Percentiles rank a stretch among this genome's conserved stretches.
These are phyloP conservation scores for Myxozyma nipponensis DNA, from an alignment of 805 yeast species.

Conservation along the genomic window DNA sequence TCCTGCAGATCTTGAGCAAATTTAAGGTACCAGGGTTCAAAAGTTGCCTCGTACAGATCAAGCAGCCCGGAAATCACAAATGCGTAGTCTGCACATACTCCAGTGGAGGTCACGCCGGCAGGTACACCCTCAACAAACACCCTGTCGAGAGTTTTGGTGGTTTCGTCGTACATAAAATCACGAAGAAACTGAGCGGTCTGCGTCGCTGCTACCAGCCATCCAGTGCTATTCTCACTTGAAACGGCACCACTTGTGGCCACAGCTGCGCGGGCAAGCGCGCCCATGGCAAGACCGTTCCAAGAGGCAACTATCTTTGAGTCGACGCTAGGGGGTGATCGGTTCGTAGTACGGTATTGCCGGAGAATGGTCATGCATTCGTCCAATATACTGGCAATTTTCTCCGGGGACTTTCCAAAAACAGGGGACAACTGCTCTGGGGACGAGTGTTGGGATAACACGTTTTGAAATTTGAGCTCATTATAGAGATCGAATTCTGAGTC, in stretches of 20 bases:
- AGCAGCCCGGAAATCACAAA: slow-evolving; percentile 37
- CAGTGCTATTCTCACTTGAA: slow-evolving; percentile 7
- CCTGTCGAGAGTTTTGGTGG: slow-evolving; percentile 26
- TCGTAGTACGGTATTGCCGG: slow-evolving; percentile 27
- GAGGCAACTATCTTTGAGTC: slow-evolving; percentile 37
- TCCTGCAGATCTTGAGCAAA: slow-evolving; percentile 37
- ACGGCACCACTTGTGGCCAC: slow-evolving; percentile 19
- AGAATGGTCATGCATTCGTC: slow-evolving; percentile 30
- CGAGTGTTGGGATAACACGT: slow-evolving; percentile 35
- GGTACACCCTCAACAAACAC: slow-evolving; percentile 17
- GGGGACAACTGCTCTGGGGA: slow-evolving; percentile 33
- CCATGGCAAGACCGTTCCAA: slow-evolving; percentile 41
- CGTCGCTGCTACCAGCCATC: slow-evolving; percentile 32
- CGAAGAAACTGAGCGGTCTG: slow-evolving; percentile 31
- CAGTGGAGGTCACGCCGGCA: slow-evolving; percentile 17
- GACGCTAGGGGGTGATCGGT: slow-evolving; percentile 35
- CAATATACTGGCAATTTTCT: slow-evolving; percentile 29
- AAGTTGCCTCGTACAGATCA: slow-evolving; percentile 38
- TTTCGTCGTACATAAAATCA: slow-evolving; percentile 29
- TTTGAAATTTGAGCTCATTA: slow-evolving; percentile 34
- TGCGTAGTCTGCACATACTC: slow-evolving; percentile 41
- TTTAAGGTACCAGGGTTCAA: slow-evolving; percentile 30
- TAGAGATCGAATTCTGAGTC: slow-evolving; percentile 36
- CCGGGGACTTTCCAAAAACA: slow-evolving; percentile 35
- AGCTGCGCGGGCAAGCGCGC: slow-evolving; percentile 38